Percentiles rank a stretch among this genome's conserved stretches.
phyloP scores from a whole-genome alignment of 169 alveolate species.

The Eimeria sp. region DNA sequence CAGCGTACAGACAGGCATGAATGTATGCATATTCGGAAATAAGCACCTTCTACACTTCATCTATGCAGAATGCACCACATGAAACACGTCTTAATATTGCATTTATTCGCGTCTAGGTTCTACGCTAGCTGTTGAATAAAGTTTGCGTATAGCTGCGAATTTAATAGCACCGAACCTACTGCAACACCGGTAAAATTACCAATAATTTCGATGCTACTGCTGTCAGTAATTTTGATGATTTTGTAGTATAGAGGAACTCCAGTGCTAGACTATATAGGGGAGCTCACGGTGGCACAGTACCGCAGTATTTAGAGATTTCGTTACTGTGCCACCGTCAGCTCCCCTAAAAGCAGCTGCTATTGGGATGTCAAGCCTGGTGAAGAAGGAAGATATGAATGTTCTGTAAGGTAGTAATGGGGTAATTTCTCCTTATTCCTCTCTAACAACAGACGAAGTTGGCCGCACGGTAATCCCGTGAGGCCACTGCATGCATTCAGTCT shows the following conservation, averaged over 20 bases:
- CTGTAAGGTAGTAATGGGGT: not conserved
- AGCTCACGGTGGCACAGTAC: not conserved
- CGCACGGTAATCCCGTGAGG: not conserved
- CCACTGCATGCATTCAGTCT: not conserved
- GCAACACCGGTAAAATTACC: not conserved
- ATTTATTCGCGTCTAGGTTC: not conserved
- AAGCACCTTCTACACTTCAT: not conserved
- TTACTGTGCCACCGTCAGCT: too few relatives aligned
- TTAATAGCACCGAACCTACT: not conserved
- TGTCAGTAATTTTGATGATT: too few relatives aligned
- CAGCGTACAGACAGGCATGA: not conserved
- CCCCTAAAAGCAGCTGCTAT: too few relatives aligned
- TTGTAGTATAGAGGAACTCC: not conserved
- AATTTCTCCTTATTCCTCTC: not conserved
- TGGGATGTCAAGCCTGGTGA: too few relatives aligned
- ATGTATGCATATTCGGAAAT: not conserved
- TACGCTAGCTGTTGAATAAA: not conserved
- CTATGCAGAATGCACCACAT: not conserved
- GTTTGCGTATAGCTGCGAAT: not conserved
- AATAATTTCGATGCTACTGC: not conserved
- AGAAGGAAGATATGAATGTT: not conserved
- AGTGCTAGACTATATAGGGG: too few relatives aligned
- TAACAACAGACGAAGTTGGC: not conserved
- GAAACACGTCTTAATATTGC: not conserved
- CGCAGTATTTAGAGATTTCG: not conserved